Base-by-base conservation (phyloP, 495 filamentous ascomycete species). In the Daldinia loculata region DNA sequence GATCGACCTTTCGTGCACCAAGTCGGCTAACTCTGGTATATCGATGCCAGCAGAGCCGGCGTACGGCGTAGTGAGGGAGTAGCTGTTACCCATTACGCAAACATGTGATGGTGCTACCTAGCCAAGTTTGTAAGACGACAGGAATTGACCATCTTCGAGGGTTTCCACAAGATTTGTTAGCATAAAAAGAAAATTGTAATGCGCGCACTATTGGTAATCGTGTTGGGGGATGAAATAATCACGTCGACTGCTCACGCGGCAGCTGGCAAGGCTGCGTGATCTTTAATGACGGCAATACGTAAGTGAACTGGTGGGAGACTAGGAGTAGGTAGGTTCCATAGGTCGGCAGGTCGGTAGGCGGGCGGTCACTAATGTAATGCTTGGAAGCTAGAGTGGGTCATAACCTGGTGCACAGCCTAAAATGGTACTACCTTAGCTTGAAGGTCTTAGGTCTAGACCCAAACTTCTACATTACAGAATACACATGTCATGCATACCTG, bases 41-140 rank as follows among this genome's bases (percentile, higher is more conserved):
- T 98, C 95, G 79, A 98, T 97, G 69, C 92, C 92, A 55, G 94
- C 93, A 60, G 93, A 89, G 78, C 94, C 95, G 63, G 93, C 91
- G 36, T 94, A 93, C 64, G 96, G 90, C 65, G 94, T 92, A 27
- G 92, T 91, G 63, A 96, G 86, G 69, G 96, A 98, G 81, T 97
- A 98, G 75, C 92, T 93, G 85, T 99, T 96, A 63, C 96, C 96
- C 96, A 99, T 99, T 72, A 56, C 88, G 59, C 55, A 61, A 63
- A 69, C 63, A 62, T 66, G 67, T 29, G 67, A 67, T 69, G 66
- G 64, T 74, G 55, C 80, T 80, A 66, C 77, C 72, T 63, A 61
- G 61, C 76, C 45, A 59, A 73, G 34, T 69, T 53, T 56, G 51
- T 63, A 27, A 51, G 57, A 65, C 45, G 56, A 59, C 51, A 43